phyloP scores from a whole-genome alignment of 768 basidiomycete genomes.

The Leccinum uliginosum region DNA sequence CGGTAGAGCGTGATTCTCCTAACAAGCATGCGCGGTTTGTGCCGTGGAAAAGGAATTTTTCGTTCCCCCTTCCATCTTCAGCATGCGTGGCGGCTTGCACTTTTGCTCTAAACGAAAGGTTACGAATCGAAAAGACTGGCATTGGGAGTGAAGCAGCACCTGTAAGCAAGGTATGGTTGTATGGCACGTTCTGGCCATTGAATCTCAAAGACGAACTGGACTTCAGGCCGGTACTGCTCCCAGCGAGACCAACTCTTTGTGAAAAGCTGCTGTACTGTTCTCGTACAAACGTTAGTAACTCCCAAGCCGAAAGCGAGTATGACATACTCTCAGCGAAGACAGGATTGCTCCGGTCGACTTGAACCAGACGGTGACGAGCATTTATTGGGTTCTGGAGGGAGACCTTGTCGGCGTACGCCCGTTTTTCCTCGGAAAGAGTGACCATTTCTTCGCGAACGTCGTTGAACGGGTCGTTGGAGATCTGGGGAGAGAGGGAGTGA shows the following conservation, averaged over 20 bases:
- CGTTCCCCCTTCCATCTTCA: conserved; percentile 8
- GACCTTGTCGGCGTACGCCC: background rate
- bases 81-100: conserved; percentile 6
- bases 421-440: background rate
- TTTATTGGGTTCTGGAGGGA: conserved; percentile 1
- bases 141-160: background rate
- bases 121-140: background rate
- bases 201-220: conserved; percentile 11
- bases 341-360: conserved; percentile 2
- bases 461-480: background rate
- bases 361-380: conserved; percentile 5
- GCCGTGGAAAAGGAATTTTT: conserved; percentile 10
- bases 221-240: conserved; percentile 7
- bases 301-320: background rate
- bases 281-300: background rate
- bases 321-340: conserved; percentile 10
- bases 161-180: conserved; percentile 9
- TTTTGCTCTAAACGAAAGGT: background rate
- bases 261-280: conserved; percentile 8
- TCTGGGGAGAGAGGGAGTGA: background rate
- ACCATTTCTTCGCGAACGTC: background rate
- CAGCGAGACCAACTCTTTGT: conserved; percentile 9
- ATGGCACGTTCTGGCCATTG: conserved; percentile 11
- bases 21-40: conserved; percentile 14
- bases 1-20: conserved; percentile 10